Conservation (phyloP, 2,329 filamentous ascomycete genomes). For the Rhynchosporium secalis region DNA sequence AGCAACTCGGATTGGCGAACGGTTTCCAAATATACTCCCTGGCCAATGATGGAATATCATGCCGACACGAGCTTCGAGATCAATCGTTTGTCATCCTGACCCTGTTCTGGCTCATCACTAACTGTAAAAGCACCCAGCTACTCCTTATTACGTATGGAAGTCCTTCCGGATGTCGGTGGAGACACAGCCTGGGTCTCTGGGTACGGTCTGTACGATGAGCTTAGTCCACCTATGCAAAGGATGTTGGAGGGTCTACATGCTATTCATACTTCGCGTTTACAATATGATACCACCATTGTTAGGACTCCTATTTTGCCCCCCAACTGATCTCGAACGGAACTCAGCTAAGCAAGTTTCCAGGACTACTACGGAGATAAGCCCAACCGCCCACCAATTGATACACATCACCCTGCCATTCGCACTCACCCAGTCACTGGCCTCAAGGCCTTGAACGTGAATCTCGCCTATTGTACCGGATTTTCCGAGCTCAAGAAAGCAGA, state of each 20-base stretch:
- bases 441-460: conserved; percentile 34
- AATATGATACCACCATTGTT: conserved; percentile 26
- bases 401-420: conserved; percentile 36
- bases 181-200: conserved; percentile 53
- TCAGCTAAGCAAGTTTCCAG: conserved; percentile 4
- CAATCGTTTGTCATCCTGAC: conserved; percentile 41
- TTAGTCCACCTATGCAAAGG: conserved; percentile 29
- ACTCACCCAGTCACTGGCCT: conserved; percentile 38
- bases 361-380: conserved; percentile 32
- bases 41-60: conserved; percentile 46
- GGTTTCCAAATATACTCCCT: conserved; percentile 48
- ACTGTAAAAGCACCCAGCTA: conserved; percentile 45
- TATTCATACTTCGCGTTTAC: conserved; percentile 30
- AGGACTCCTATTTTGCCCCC: background rate
- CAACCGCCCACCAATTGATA: conserved; percentile 36
- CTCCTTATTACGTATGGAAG: conserved; percentile 52
- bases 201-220: conserved; percentile 31
- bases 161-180: conserved; percentile 69
- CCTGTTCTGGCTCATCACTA: background rate
- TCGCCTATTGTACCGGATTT: conserved; percentile 29
- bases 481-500: conserved; percentile 35
- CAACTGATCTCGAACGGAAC: background rate
- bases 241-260: conserved; percentile 29
- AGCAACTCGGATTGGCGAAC: conserved; percentile 48
- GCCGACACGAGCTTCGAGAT: conserved; percentile 53